Conservation (phyloP, 306 rosid genomes). For the Neltuma alba region DNA sequence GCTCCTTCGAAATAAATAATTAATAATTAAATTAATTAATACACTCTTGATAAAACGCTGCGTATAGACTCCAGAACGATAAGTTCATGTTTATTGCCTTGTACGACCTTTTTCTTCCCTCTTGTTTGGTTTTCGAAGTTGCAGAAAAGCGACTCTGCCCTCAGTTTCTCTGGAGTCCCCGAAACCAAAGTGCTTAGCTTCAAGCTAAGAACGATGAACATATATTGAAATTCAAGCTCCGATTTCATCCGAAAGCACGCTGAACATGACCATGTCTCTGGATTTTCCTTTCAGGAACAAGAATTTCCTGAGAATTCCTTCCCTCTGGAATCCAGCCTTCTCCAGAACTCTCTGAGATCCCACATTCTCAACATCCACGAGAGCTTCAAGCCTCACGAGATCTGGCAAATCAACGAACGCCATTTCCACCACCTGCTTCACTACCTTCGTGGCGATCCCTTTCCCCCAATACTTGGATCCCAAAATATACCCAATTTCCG, state of each 20-base stretch:
- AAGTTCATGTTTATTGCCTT: too few species aligned
- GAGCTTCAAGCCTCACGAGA: constrained; percentile 78
- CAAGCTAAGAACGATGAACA: not conserved
- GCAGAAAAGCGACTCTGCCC: not conserved
- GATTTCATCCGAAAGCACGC: not conserved
- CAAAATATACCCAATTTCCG: constrained; percentile 64
- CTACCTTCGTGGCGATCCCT: constrained; percentile 67
- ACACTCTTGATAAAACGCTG: too few species aligned
- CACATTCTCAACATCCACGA: constrained; percentile 63
- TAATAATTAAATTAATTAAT: too few species aligned
- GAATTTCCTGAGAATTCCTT: constrained; percentile 66
- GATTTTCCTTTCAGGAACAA: constrained; percentile 40
- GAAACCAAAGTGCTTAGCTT: too few species aligned
- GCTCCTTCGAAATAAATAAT: too few species aligned
- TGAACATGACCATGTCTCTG: constrained; percentile 51
- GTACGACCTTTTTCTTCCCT: too few species aligned
- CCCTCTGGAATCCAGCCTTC: constrained; percentile 66
- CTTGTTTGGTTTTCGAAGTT: too few species aligned
- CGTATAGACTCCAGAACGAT: too few species aligned
- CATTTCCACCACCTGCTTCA: constrained; percentile 50
- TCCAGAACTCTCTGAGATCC: constrained; percentile 72
- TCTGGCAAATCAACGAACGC: constrained; percentile 53
- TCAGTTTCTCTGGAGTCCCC: not conserved
- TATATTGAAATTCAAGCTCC: not conserved
- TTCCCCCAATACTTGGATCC: constrained; percentile 68